Base-by-base conservation (phyloP, 306 rosid species). In the Acacia crassicarpa region DNA sequence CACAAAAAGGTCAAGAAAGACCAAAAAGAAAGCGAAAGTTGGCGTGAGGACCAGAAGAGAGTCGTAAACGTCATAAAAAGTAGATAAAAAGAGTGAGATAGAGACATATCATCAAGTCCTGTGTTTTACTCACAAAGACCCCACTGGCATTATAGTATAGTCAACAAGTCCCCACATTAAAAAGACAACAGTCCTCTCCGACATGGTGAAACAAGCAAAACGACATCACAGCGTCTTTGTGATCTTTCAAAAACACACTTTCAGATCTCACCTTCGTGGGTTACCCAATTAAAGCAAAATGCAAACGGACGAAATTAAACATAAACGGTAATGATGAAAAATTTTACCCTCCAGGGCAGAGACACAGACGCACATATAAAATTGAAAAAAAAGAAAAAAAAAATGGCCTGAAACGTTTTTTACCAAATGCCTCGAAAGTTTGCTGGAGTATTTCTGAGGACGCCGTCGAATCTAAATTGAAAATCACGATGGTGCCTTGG, bases 401-500 rank as follows among this genome's bases (percentile, higher is more conserved):
- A 2, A 2, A 23, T 1, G 33, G 23, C 5, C 4, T 10, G 76
- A 14, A 65, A 3, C 16, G n/a, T 15, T 33, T 38, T 67, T 4
- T 91, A 95, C 99, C 99, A 70, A 85, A 95, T 48, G 86, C 56
- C 35, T 91, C 92, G 68, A 93, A 93, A 30, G 82, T 83, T 8
- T 75, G 87, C 40, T 66, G 79, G 15, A 95, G 88, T 13, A 61
- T 58, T 41, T 84, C 32, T 3, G 88, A 14, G 62, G 97, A 83
- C 72, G 91, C 86, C 2, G 80, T 69, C 32, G 89, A 32, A 82
- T 91, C 92, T 41, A 93, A 74, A 76, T 93, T 91, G 87, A 95
- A 95, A 67, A 95, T 54, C 17, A 93, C 93, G 45, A 95, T 76
- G 27, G 99, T 92, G 20, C 99, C 99, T 68, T 93, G 99, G 79